Base-by-base conservation (phyloP, 305 asterid species). In the Nicotiana rustica region DNA sequence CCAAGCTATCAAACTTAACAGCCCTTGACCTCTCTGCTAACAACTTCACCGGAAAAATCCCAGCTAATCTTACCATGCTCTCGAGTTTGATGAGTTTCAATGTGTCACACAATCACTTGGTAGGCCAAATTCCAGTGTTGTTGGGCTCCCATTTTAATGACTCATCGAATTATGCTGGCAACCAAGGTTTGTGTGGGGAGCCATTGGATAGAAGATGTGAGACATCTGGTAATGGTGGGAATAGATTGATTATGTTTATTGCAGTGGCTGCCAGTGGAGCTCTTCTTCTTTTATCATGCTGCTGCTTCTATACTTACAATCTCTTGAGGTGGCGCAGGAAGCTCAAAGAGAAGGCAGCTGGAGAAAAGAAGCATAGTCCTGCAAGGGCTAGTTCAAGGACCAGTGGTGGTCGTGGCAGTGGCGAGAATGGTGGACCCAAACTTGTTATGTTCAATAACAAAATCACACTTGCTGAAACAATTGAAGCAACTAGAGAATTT, bases 261-360 rank as follows among this genome's bases (percentile, higher is more conserved):
- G 94, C 92, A 4, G 87, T 92, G 82, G 89, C 92, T 47, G 91
- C 95, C 6, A 87, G 91, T 36, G 96, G 94, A 59, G 87, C 88
- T 62, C 84, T 92, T 81, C 87, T 93, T 57, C 85, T 86, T 84
- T 59, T 90, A 21, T 90, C 93, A 33, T 93, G 93, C 67, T 93
- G 94, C 82, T 93, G 97, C 87, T 88, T 90, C 87, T 93, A 91
- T 38, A 84, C 85, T 59, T 93, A 91, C 84, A 89, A 86, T 79
- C 86, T 91, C 83, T 81, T 92, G 85, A 89, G 87, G 85, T 93
- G 97, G 97, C 93, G 94, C 17, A 91, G 89, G 86, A 93, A 70
- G 88, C 88, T 92, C 71, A 89, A 85, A 86, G 83, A 86, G 41
- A 78, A 89, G 67, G 85, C 88, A 2, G 81, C 88, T 0, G 91